Base-by-base conservation (phyloP, 2,329 filamentous ascomycete species). In the Scopulariopsis brevicaulis region DNA sequence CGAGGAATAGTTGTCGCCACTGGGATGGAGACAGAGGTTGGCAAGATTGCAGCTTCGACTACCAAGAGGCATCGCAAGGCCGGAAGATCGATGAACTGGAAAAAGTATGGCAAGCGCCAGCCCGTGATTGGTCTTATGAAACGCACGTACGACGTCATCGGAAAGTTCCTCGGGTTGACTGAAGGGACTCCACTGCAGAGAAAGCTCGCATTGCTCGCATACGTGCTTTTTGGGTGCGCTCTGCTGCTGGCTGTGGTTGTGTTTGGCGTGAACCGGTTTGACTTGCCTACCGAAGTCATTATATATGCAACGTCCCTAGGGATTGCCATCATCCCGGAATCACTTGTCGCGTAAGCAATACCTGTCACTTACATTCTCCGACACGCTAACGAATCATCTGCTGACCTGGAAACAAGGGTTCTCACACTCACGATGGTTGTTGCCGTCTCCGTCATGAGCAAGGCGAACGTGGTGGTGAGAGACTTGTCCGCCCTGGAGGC, bases 171-270 rank as follows among this genome's bases (percentile, higher is more conserved):
- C 57, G 83, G 80, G 54, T 66, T 83, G 28, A 79, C 77, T 4
- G 77, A 85, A 60, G 89, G 89, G 34, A 94, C 89, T 2, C 89
- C 89, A 3, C 75, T 94, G 54, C 88, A 92, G 71, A 82, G 85
- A 62, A 91, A 89, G 70, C 75, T 94, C 55, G 87, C 86, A 60
- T 87, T 88, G 64, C 78, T 94, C 60, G 89, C 89, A 12, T 86
- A 91, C 59, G 73, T 88, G 8, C 81, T 94, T 2, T 91, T 93
- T 66, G 84, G 80, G 53, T 84, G 88, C 60, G 89, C 80, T n/a
- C 68, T 82, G 12, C 65, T 82, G 22, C 71, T 83, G 32, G 80
- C 80, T 32, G 74, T 83, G 58, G 75, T 83, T 51, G 80, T 83
- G 12, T 83, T 83, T 65, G 79, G 73, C 0, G 80, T 79, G 56